phyloP scores from a whole-genome alignment of 1,284 basidiomycete genomes.

The Peniophora sp. region DNA sequence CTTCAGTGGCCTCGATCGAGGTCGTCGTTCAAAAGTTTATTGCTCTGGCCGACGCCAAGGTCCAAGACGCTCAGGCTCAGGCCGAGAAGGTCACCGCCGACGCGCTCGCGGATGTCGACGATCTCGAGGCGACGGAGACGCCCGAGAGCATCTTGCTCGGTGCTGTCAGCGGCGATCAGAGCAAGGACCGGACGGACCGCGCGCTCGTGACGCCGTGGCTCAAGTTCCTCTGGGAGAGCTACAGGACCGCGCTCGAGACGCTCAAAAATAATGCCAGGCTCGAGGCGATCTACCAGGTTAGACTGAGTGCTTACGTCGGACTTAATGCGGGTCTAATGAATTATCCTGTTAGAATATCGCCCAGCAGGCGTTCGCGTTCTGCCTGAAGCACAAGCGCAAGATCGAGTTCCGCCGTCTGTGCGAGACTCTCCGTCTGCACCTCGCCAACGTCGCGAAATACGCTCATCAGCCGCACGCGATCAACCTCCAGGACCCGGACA shows the following conservation, averaged over 20 bases:
- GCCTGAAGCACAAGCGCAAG: conserved; percentile 89
- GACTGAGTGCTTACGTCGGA: conserved; percentile 16
- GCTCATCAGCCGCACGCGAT: conserved; percentile 94
- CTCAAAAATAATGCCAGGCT: conserved; percentile 95
- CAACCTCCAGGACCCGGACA: conserved; percentile 95
- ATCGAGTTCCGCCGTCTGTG: conserved; percentile 97
- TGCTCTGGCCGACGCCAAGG: conserved; percentile 81
- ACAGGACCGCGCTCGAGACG: conserved; percentile 93
- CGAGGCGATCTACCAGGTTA: conserved; percentile 90
- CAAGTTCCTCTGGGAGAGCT: conserved; percentile 98
- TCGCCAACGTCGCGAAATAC: conserved; percentile 94
- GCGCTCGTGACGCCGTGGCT: conserved; percentile 96
- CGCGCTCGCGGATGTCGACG: conserved; percentile 73
- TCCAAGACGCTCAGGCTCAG: conserved; percentile 82
- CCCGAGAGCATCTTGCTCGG: conserved; percentile 87
- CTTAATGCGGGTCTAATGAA: neutral
- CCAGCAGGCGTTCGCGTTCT: conserved; percentile 96
- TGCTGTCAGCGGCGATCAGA: conserved; percentile 87
- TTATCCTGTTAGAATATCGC: conserved; percentile 71
- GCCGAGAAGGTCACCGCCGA: conserved; percentile 57
- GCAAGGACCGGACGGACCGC: conserved; percentile 92
- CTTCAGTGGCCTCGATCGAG: conserved; percentile 88
- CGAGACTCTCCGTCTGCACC: conserved; percentile 93
- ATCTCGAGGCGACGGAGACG: conserved; percentile 87
- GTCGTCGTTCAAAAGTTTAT: conserved; percentile 88